phyloP scores from a whole-genome alignment of 2,329 filamentous ascomycete species.

The Talaromyces marneffei region DNA sequence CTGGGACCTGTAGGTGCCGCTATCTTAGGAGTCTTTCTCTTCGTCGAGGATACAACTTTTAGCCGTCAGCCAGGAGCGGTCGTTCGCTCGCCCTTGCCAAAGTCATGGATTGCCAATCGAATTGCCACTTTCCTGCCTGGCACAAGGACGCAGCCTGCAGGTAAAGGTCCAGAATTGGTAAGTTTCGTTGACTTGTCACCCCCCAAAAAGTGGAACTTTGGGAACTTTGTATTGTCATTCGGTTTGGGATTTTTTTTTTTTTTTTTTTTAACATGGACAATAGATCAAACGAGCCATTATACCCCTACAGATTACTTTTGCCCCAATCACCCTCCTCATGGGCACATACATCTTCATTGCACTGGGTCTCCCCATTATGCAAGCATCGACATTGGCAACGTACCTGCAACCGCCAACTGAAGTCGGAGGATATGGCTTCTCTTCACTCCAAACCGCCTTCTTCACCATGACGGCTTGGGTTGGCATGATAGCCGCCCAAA shows the following conservation, averaged over 20 bases:
- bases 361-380: conserved; percentile 22
- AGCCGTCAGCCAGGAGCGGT: background rate
- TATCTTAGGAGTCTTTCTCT: conserved; percentile 17
- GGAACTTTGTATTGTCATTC: background rate
- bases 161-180: background rate
- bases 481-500: conserved; percentile 15
- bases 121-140: conserved; percentile 17
- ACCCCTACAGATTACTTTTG: conserved; percentile 16
- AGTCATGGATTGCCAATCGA: conserved; percentile 3
- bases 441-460: conserved; percentile 14
- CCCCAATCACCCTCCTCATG: conserved; percentile 27
- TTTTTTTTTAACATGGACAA: too few species aligned
- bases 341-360: conserved; percentile 25
- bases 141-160: background rate
- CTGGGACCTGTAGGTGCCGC: conserved; percentile 11
- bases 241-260: background rate
- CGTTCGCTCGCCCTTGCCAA: background rate
- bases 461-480: conserved; percentile 24
- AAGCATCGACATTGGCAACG: conserved; percentile 17
- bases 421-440: conserved; percentile 19
- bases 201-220: too few species aligned
- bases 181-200: too few species aligned
- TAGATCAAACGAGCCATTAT: conserved; percentile 2
- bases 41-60: conserved; percentile 17
- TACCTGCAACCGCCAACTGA: conserved; percentile 16